A percentile compares a stretch with the other conserved stretches of the same genome.
Evolutionary conservation across 164 flowering plant genomes (phyloP).

Genomic region (Tinospora cordifolia): DNA sequence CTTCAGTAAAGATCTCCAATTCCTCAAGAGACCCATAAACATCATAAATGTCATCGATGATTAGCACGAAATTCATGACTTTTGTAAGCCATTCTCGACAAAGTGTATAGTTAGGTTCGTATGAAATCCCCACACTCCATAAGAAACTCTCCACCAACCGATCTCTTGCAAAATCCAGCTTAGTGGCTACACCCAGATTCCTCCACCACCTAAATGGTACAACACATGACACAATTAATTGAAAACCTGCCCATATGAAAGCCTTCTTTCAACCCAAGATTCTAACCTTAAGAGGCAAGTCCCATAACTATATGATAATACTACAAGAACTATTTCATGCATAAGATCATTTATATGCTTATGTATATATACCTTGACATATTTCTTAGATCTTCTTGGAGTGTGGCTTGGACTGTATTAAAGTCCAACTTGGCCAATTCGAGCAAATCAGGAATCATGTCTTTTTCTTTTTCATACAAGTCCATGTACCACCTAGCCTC

Average conservation of each 20-base stretch:
- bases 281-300: neutral
- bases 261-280: neutral
- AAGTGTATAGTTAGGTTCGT: neutral
- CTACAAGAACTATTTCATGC: too few relatives aligned
- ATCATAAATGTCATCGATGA: constrained; percentile 37
- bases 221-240: neutral
- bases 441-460: constrained; percentile 4
- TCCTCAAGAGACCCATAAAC: constrained; percentile 16
- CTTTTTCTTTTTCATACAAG: neutral
- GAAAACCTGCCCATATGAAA: neutral
- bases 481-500: constrained; percentile 16
- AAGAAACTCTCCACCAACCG: constrained; percentile 9
- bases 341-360: neutral
- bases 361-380: constrained; percentile 22
- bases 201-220: constrained; percentile 15
- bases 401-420: constrained; percentile 2
- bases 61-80: neutral
- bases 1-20: constrained; percentile 10
- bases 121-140: constrained; percentile 4
- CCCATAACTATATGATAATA: neutral
- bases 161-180: constrained; percentile 12
- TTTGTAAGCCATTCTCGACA: constrained; percentile 9
- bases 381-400: constrained; percentile 24
- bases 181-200: neutral
- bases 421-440: constrained; percentile 15